Evolutionary conservation across 352 stramenopile genomes (phyloP), one percentile per base, ranked within the genome.

Genomic region (Pythium coloratum): DNA sequence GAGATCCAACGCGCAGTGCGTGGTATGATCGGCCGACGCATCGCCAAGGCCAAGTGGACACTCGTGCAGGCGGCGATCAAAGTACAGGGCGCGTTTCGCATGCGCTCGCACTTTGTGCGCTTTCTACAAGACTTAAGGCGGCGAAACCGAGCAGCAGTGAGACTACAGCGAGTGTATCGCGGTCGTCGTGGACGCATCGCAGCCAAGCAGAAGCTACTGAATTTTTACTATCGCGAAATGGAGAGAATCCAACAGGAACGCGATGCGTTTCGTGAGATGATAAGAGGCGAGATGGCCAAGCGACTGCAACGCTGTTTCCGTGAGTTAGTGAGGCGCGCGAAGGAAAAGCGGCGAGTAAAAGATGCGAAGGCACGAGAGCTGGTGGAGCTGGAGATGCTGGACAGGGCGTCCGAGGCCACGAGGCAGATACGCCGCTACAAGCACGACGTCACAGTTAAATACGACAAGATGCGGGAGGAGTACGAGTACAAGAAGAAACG

Each of bases 1-100:
- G 84, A 90, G 50, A 86, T 92, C 60, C 84, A 92, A 54, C 78
- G 81, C 5, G 70, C 82, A 20, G 80, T 79, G 61, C 81, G 84
- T 9, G 81, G 84, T 4, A 77, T 81, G 61, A 51, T 66, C 4
- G 81, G 78, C 0, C 69, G 84, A 14, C 69, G 73, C 7, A 32
- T 64, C 7, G 80, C 80, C 5, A 63, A 74, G 18, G 67, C 74
- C 9, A 62, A 74, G 26, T 84, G 75, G 72, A 58, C 28, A 24
- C 70, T 76, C 20, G 69, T 92, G 1, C 80, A 90, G 66, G 81
- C 81, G 16, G 80, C 68, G 2, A 59, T 89, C 46, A 62, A 55
- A 66, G 81, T 92, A 32, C 84, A 92, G 63, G 77, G 81, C 24
- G 81, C 84, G 4, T 87, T 85, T 69, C 84, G 84, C 13, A 84